Conservation (phyloP, 2,329 filamentous ascomycete species). For the Colletotrichum paranaense region DNA sequence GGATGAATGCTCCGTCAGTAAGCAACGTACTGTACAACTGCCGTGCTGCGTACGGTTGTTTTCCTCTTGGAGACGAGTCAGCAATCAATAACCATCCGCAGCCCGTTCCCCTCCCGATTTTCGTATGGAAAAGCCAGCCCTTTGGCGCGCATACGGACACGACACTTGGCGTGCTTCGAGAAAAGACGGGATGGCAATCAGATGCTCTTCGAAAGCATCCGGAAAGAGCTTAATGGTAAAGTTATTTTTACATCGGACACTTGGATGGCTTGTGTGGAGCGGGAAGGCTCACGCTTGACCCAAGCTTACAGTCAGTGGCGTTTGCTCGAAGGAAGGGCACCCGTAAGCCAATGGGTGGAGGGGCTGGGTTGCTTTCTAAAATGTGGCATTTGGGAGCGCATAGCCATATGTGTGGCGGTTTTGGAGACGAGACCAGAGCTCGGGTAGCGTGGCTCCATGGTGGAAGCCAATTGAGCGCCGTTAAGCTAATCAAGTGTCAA, state of each 20-base stretch:
- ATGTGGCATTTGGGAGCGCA: background rate
- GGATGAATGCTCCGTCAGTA: background rate
- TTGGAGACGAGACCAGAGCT: background rate
- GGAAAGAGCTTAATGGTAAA: background rate
- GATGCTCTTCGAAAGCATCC: background rate
- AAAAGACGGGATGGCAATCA: background rate
- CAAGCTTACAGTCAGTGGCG: background rate
- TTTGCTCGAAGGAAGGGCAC: background rate
- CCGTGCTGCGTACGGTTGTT: background rate
- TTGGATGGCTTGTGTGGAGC: background rate
- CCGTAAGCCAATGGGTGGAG: background rate
- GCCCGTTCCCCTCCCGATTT: background rate
- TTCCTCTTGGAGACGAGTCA: background rate
- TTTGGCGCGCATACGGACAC: background rate
- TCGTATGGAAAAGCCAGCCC: background rate
- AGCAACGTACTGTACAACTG: background rate
- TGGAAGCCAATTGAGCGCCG: background rate
- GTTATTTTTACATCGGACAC: slow-evolving; percentile 1
- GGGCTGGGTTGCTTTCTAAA: background rate
- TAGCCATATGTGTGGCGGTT: slow-evolving; percentile 10
- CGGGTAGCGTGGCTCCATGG: background rate
- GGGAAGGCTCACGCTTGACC: background rate
- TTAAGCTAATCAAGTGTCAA: background rate
- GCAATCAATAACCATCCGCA: background rate
- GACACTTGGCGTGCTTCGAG: background rate